A percentile compares a stretch with the other conserved stretches of the same genome.
Evolutionary conservation across 2,329 filamentous ascomycete genomes (phyloP).

Genomic region (Alternaria consortialis): DNA sequence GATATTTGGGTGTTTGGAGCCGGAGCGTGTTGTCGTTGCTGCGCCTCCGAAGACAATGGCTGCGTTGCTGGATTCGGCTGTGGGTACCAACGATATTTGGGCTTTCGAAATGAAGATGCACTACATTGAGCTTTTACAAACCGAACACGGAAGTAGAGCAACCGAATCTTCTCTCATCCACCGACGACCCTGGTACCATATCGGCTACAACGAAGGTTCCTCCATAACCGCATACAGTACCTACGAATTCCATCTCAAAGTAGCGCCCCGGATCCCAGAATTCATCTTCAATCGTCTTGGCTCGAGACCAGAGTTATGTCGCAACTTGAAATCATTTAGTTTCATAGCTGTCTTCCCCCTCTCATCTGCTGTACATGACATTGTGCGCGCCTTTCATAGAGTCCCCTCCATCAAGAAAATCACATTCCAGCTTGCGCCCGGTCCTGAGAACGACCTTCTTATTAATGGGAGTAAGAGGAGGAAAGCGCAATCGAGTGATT

Average conservation of each 20-base stretch:
- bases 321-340: constrained; percentile 57
- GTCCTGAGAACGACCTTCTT: constrained; percentile 51
- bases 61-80: constrained; percentile 64
- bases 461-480: constrained; percentile 50
- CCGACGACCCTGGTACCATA: constrained; percentile 69
- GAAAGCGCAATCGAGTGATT: constrained; percentile 54
- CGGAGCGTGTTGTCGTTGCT: constrained; percentile 48
- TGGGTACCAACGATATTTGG: constrained; percentile 68
- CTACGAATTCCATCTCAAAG: constrained; percentile 74
- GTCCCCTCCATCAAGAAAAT: constrained; percentile 46
- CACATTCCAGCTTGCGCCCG: constrained; percentile 55
- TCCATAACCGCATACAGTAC: constrained; percentile 75
- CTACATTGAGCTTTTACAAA: constrained; percentile 60
- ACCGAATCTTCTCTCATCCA: constrained; percentile 59
- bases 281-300: constrained; percentile 53
- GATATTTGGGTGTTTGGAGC: constrained; percentile 42
- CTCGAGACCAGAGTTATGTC: constrained; percentile 35
- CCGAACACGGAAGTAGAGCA: constrained; percentile 23
- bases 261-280: constrained; percentile 69
- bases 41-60: constrained; percentile 71
- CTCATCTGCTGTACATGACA: constrained; percentile 62
- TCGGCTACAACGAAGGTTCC: constrained; percentile 78
- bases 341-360: constrained; percentile 76
- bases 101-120: constrained; percentile 71
- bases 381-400: constrained; percentile 36